Evolutionary conservation across 2,329 filamentous ascomycete species (phyloP).

Genomic region (Alternaria sp.): DNA sequence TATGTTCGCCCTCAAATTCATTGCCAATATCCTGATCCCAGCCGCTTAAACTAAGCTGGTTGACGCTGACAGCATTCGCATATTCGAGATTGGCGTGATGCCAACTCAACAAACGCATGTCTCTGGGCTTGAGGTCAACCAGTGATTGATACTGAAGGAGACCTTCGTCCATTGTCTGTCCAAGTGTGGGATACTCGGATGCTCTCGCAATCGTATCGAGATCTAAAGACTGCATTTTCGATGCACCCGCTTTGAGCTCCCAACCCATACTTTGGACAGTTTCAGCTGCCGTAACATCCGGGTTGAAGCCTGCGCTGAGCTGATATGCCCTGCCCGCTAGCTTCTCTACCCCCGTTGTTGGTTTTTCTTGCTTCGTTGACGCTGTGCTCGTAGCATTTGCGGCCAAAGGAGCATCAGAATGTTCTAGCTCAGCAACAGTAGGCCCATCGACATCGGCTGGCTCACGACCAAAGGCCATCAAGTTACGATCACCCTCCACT

Average conservation of each 20-base stretch:
- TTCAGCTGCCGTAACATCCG: constrained; percentile 75
- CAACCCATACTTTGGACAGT: constrained; percentile 86
- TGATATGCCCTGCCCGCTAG: constrained; percentile 75
- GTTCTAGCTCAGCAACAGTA: constrained; percentile 77
- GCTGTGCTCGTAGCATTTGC: constrained; percentile 58
- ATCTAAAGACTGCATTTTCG: constrained; percentile 71
- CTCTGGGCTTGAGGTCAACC: constrained; percentile 82
- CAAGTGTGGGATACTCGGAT: constrained; percentile 74
- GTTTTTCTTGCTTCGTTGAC: constrained; percentile 52
- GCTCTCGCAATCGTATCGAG: constrained; percentile 71
- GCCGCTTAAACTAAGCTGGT: constrained; percentile 83
- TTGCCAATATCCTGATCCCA: constrained; percentile 99
- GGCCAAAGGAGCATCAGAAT: constrained; percentile 63
- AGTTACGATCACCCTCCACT: constrained; percentile 80
- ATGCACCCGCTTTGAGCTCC: constrained; percentile 71
- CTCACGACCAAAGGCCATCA: constrained; percentile 86
- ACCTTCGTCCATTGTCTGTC: constrained; percentile 91
- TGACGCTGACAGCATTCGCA: constrained; percentile 89
- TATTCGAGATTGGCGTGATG: constrained; percentile 98
- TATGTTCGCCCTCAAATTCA: constrained; percentile 94
- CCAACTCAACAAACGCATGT: constrained; percentile 94
- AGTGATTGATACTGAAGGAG: constrained; percentile 85
- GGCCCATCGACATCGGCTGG: constrained; percentile 64
- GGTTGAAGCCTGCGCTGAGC: constrained; percentile 72
- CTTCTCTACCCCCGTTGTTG: constrained; percentile 63